These are phyloP conservation scores for Neocatenulostroma microsporum DNA, from an alignment of 2,329 filamentous ascomycete species.

Conservation along the genomic window DNA sequence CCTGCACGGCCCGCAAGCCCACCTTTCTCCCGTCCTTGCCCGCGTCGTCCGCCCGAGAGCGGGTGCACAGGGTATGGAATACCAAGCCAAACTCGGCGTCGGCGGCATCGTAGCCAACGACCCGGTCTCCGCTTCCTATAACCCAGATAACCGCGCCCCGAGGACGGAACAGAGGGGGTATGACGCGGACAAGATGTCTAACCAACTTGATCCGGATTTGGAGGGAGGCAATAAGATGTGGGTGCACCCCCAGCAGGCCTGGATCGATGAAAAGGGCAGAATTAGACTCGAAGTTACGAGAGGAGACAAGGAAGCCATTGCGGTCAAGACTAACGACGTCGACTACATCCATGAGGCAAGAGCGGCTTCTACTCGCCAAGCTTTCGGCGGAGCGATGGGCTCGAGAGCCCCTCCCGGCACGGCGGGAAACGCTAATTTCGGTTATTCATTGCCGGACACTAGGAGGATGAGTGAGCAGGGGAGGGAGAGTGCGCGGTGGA, in stretches of 20 bases:
- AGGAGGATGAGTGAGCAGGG: conserved; percentile 3
- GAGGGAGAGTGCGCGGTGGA: background rate
- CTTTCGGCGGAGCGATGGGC: conserved; percentile 1
- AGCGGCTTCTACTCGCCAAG: conserved; percentile 6
- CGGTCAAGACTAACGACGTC: conserved; percentile 24
- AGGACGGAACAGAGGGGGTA: conserved; percentile 32
- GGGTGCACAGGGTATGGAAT: conserved; percentile 28
- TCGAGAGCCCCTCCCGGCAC: conserved; percentile 11
- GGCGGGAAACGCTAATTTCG: conserved; percentile 19
- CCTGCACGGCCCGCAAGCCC: conserved; percentile 50
- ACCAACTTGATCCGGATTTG: conserved; percentile 36
- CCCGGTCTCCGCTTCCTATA: conserved; percentile 9
- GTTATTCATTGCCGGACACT: conserved; percentile 19
- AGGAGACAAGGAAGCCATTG: conserved; percentile 26
- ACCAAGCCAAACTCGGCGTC: conserved; percentile 35
- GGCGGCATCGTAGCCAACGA: conserved; percentile 38
- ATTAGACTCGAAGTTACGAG: conserved; percentile 32
- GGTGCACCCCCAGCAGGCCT: conserved; percentile 42
- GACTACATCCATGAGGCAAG: conserved; percentile 18
- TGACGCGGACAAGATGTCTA: conserved; percentile 33
- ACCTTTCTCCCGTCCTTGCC: conserved; percentile 46
- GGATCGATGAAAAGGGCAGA: conserved; percentile 38
- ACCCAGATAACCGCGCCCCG: background rate
- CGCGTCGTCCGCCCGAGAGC: conserved; percentile 48
- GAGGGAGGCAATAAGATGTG: conserved; percentile 47